Evolutionary conservation across 1,284 basidiomycete genomes (phyloP).

Genomic region (Farysia itapuensis): DNA sequence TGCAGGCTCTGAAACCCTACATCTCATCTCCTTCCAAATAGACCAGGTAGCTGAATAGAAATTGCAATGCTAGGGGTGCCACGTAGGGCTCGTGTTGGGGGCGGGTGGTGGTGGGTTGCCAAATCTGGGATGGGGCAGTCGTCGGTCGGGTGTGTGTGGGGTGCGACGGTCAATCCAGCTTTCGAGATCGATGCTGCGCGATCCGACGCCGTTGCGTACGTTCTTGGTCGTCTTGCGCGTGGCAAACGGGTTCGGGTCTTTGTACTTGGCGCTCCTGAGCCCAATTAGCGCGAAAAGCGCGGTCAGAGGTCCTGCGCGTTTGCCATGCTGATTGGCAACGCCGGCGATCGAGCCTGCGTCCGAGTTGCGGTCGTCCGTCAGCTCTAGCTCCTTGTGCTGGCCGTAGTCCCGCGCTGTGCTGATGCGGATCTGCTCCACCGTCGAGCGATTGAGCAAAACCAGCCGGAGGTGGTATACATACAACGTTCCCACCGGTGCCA

Average conservation of each 20-base stretch:
- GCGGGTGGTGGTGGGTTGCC: no score
- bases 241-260: slow-evolving; percentile 49
- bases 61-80: slow-evolving; percentile 1
- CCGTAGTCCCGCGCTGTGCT: slow-evolving; percentile 41
- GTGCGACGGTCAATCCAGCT: slow-evolving; percentile 35
- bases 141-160: no score
- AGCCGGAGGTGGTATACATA: slow-evolving; percentile 52
- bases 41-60: neutral
- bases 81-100: no score
- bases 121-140: no score
- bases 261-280: slow-evolving; percentile 8
- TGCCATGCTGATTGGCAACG: slow-evolving; percentile 1
- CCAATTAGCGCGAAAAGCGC: slow-evolving; percentile 11
- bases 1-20: slow-evolving; percentile 36
- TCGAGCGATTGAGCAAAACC: slow-evolving; percentile 49
- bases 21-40: no score
- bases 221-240: slow-evolving; percentile 11
- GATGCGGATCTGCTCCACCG: slow-evolving; percentile 58
- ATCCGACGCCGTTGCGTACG: slow-evolving; percentile 21
- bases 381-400: slow-evolving; percentile 18
- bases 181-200: slow-evolving; percentile 25
- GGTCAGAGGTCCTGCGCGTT: neutral
- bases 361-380: slow-evolving; percentile 3
- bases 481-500: slow-evolving; percentile 39
- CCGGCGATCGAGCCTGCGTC: slow-evolving; percentile 6